These are phyloP conservation scores for Escallonia herrerae DNA, from an alignment of 129 eudicot genomes.

Conservation along the genomic window DNA sequence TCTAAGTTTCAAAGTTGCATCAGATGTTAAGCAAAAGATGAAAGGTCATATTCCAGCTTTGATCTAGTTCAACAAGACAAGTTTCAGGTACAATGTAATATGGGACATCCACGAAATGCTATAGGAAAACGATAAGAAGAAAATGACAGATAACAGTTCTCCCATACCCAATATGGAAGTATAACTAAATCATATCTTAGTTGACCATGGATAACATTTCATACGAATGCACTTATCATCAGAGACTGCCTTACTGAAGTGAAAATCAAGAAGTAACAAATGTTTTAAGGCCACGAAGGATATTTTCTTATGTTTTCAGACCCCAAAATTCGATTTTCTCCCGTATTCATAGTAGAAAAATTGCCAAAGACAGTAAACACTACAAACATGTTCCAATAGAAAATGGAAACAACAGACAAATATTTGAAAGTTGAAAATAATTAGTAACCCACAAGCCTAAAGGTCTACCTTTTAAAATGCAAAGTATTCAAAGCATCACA, in stretches of 20 bases:
- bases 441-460: too few species aligned
- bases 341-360: too few species aligned
- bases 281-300: too few species aligned
- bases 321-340: too few species aligned
- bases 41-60: background rate
- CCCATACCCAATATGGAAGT: background rate
- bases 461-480: background rate
- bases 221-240: background rate
- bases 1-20: too few species aligned
- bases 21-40: too few species aligned
- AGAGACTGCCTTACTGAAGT: constrained; percentile 1
- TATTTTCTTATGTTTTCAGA: too few species aligned
- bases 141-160: background rate
- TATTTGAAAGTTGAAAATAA: too few species aligned
- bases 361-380: too few species aligned
- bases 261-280: background rate
- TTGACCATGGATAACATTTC: too few species aligned
- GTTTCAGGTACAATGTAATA: background rate
- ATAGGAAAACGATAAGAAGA: background rate
- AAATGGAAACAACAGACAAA: too few species aligned
- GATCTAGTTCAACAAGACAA: background rate
- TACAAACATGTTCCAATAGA: too few species aligned
- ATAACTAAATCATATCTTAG: background rate
- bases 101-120: background rate
- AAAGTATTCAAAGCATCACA: constrained; percentile 1